Evolutionary conservation across 2,329 filamentous ascomycete genomes (phyloP).

Genomic region (Arthroderma sp.): DNA sequence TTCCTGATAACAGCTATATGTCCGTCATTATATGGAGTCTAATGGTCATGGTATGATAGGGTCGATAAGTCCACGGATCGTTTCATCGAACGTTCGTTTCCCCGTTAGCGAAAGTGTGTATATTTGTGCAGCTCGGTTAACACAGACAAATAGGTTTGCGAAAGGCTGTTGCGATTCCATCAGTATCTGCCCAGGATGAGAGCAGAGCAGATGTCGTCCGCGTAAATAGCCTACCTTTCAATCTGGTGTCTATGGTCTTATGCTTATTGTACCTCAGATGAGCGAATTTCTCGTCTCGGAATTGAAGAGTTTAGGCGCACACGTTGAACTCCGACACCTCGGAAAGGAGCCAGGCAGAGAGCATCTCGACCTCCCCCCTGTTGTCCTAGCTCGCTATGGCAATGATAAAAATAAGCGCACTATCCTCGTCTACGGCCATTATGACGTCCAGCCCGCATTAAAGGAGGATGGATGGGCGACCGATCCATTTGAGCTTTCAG

Average conservation of each 20-base stretch:
- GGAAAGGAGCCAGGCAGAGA: conserved; percentile 89
- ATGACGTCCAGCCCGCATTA: conserved; percentile 92
- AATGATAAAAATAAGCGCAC: conserved; percentile 86
- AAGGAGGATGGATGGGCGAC: conserved; percentile 92
- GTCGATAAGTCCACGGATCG: conserved; percentile 64
- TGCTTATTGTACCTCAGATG: conserved; percentile 44
- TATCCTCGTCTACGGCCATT: conserved; percentile 94
- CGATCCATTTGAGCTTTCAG: conserved; percentile 76
- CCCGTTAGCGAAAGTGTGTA: neutral
- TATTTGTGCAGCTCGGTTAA: conserved; percentile 6
- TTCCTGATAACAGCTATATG: neutral
- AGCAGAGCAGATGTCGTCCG: conserved; percentile 83
- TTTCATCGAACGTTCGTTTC: conserved; percentile 63
- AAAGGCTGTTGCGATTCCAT: conserved; percentile 90
- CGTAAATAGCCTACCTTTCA: conserved; percentile 25
- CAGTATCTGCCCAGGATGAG: conserved; percentile 81
- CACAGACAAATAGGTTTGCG: conserved; percentile 42
- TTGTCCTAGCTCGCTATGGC: conserved; percentile 83
- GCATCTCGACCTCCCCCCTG: conserved; percentile 79
- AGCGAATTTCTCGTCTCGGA: conserved; percentile 77
- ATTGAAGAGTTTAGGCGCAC: conserved; percentile 69
- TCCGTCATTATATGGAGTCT: neutral
- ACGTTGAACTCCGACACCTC: conserved; percentile 72
- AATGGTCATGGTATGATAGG: conserved; percentile 13
- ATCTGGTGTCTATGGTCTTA: conserved; percentile 7